phyloP scores from a whole-genome alignment of 31 red algal genomes.

The Porphyra umbilicalis region DNA sequence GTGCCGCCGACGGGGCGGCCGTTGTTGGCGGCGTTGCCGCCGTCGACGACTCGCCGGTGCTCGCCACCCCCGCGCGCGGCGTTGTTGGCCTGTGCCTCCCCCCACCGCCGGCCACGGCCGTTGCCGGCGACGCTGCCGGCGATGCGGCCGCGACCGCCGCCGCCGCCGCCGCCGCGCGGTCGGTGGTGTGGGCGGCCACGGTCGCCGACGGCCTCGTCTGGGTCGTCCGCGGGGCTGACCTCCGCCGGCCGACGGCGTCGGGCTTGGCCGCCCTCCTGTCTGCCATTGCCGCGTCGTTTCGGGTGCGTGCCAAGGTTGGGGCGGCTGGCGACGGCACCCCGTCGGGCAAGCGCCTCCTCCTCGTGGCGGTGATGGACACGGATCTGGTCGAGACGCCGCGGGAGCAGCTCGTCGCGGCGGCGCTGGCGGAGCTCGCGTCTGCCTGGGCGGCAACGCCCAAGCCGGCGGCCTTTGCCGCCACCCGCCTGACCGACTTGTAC shows the following conservation, averaged over 20 bases:
- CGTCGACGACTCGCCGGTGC: not conserved
- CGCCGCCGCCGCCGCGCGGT: not conserved
- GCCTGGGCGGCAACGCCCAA: not conserved
- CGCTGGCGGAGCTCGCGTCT: not conserved
- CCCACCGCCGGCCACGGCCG: not conserved
- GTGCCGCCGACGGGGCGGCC: not conserved
- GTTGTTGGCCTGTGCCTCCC: not conserved
- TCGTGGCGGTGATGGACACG: not conserved
- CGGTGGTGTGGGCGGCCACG: not conserved
- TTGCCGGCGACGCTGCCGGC: not conserved
- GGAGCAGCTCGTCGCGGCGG: not conserved
- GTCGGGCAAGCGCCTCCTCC: not conserved
- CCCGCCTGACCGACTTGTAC: constrained; percentile 18
- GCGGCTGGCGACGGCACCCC: not conserved
- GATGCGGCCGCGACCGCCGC: not conserved
- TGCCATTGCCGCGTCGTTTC: not conserved
- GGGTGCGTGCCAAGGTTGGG: not conserved
- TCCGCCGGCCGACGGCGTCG: not conserved
- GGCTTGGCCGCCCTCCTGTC: not conserved
- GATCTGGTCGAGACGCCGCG: not conserved
- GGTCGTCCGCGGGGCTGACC: not conserved
- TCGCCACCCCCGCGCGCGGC: not conserved
- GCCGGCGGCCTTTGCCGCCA: not conserved
- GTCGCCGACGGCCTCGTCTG: not conserved
- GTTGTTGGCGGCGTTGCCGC: not conserved